Evolutionary conservation across 148 eudicot genomes (phyloP), one percentile per base, ranked within the genome.

Genomic region (Silene latifolia): DNA sequence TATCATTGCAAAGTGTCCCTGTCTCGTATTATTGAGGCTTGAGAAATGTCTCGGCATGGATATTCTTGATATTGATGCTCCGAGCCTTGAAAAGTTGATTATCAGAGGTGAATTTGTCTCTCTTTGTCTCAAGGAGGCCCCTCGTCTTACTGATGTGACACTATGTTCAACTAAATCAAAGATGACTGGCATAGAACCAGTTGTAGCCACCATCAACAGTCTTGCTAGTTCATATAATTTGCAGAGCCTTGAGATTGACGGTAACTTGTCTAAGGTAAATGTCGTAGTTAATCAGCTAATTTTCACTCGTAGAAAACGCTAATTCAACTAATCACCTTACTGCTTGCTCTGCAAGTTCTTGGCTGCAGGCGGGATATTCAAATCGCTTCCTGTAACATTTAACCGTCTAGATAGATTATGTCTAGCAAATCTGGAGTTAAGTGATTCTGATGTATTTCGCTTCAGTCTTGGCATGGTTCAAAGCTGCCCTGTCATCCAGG

Each of bases 401-500:
- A 25, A 27, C 23, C 63, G 53, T 44, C 25, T 72, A 9, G 53
- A 57, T 27, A 10, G 32, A 60, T 62, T 72, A 23, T 54, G 62
- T 54, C 14, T 72, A 20, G 15, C 24, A 6, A 5, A 56, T 2
- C 13, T 72, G n/a, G 3, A 27, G 13, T 56, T 72, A 17, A 39
- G 12, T n/a, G 46, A 51, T 32, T 14, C 32, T 25, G 17, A 29
- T 32, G 74, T 7, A 13, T 56, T 17, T 57, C 24, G 24, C 19
- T 56, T 27, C 61, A 54, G 25, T 29, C 15, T 18, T 9, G 23
- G 23, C 48, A 6, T 72, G 63, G 17, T 72, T 27, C 47, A 32
- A n/a, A 72, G 63, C 63, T 29, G 17, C 35, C 74, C 74, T 27
- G 21, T 23, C 65, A 72, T 59, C 65, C 58, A 35, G 53, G 65